Percentiles rank a stretch among this genome's conserved stretches.
phyloP scores from a whole-genome alignment of 768 basidiomycete genomes.

The Hypholoma fasciculare region DNA sequence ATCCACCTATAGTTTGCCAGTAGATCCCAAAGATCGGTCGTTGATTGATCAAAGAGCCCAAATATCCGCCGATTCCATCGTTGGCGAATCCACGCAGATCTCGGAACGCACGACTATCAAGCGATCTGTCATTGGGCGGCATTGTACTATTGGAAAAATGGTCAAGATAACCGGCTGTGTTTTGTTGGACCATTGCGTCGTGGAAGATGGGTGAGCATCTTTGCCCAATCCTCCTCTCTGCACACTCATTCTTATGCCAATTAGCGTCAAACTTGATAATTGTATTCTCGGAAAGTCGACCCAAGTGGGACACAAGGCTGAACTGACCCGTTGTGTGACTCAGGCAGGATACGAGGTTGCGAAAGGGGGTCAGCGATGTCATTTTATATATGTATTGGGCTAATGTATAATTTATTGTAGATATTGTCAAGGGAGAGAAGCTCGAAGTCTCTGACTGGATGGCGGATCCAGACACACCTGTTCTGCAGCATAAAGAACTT shows the following conservation, averaged over 20 bases:
- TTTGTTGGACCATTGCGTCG: conserved; percentile 84
- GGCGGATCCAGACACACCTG: conserved; percentile 22
- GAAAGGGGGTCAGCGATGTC: conserved; percentile 49
- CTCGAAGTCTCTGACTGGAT: conserved; percentile 39
- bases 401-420: conserved; percentile 28
- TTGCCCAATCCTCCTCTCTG: neutral
- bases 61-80: conserved; percentile 78
- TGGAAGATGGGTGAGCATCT: conserved; percentile 79
- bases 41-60: conserved; percentile 81
- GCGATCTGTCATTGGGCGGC: conserved; percentile 74
- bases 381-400: neutral
- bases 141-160: conserved; percentile 83
- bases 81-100: conserved; percentile 82
- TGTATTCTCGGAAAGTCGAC: conserved; percentile 78
- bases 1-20: conserved; percentile 53
- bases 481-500: conserved; percentile 4
- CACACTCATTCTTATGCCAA: neutral
- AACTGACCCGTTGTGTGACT: conserved; percentile 66
- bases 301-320: conserved; percentile 68
- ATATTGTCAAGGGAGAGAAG: conserved; percentile 47
- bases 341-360: conserved; percentile 78
- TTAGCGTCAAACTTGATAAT: conserved; percentile 73
- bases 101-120: conserved; percentile 82
- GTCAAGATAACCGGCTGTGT: conserved; percentile 83
- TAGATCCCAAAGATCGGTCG: conserved; percentile 60